Evolutionary conservation across 495 filamentous ascomycete species (phyloP).

Genomic region (Rhypophila decipiens): DNA sequence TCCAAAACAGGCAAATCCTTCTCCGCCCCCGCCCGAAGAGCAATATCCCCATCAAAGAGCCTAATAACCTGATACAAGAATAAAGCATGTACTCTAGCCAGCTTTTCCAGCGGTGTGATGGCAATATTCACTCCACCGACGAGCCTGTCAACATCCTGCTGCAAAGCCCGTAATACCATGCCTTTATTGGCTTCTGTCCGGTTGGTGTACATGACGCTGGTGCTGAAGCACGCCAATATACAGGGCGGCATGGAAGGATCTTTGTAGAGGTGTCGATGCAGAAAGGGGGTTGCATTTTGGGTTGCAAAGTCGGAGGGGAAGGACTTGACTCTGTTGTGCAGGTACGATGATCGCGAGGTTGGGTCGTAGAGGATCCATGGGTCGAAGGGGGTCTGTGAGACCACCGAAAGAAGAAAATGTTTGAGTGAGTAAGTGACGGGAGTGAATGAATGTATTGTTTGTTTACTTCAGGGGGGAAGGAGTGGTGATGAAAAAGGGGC

Average conservation of each 20-base stretch:
- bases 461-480: no score
- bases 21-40: constrained; percentile 25
- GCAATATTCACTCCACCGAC: constrained; percentile 1
- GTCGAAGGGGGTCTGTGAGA: constrained; percentile 22
- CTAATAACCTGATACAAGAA: constrained; percentile 31
- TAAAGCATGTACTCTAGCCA: constrained; percentile 30
- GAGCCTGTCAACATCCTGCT: constrained; percentile 20
- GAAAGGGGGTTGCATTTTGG: constrained; percentile 23
- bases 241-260: constrained; percentile 19
- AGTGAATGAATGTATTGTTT: not conserved
- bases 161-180: constrained; percentile 22
- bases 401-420: constrained; percentile 1
- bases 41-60: constrained; percentile 32
- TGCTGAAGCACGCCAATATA: constrained; percentile 26
- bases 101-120: constrained; percentile 20
- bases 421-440: not conserved
- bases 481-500: not conserved
- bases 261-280: constrained; percentile 28
- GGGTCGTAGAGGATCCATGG: constrained; percentile 31
- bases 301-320: constrained; percentile 19
- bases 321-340: constrained; percentile 17
- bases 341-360: constrained; percentile 20
- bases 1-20: constrained; percentile 24
- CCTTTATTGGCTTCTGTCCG: constrained; percentile 22
- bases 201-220: constrained; percentile 25